A percentile compares a stretch with the other conserved stretches of the same genome.
These are phyloP conservation scores for Insectozyma bohioensis DNA, from an alignment of 1,139 yeast genomes.

Conservation along the genomic window DNA sequence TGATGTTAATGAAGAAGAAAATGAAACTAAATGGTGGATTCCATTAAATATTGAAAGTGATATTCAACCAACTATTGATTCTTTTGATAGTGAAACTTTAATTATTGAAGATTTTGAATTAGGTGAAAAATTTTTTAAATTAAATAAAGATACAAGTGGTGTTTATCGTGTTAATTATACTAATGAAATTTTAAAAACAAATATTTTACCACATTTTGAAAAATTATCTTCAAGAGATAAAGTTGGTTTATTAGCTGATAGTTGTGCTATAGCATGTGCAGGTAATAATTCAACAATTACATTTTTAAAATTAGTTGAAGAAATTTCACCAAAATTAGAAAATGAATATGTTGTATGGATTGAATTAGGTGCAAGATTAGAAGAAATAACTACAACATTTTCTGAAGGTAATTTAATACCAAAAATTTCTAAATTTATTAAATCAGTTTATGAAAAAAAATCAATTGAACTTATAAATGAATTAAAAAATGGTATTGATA, in stretches of 20 bases:
- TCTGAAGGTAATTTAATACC: slow-evolving; percentile 41
- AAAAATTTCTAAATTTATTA: slow-evolving; percentile 41
- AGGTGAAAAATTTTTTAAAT: slow-evolving; percentile 44
- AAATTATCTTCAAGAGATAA: slow-evolving; percentile 63
- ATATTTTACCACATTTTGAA: slow-evolving; percentile 44
- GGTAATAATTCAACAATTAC: slow-evolving; percentile 51
- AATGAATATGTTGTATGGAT: slow-evolving; percentile 66
- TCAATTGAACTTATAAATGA: slow-evolving; percentile 31
- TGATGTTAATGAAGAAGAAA: slow-evolving; percentile 73
- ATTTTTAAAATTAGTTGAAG: slow-evolving; percentile 42
- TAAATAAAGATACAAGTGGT: slow-evolving; percentile 64
- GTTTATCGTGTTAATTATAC: slow-evolving; percentile 70
- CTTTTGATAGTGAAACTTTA: slow-evolving; percentile 23
- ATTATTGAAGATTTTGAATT: slow-evolving; percentile 25
- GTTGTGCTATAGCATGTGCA: slow-evolving; percentile 53
- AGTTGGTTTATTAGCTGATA: slow-evolving; percentile 37
- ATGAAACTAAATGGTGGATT: slow-evolving; percentile 73
- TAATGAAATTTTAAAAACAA: slow-evolving; percentile 40
- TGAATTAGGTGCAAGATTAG: slow-evolving; percentile 50
- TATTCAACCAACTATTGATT: slow-evolving; percentile 14
- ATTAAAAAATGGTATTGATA: slow-evolving; percentile 34
- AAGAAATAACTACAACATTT: slow-evolving; percentile 45
- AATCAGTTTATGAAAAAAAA: slow-evolving; percentile 40
- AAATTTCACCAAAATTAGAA: slow-evolving; percentile 45
- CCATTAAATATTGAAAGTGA: slow-evolving; percentile 54